Base-by-base conservation (phyloP, 495 filamentous ascomycete species). In the Rhypophila decipiens region DNA sequence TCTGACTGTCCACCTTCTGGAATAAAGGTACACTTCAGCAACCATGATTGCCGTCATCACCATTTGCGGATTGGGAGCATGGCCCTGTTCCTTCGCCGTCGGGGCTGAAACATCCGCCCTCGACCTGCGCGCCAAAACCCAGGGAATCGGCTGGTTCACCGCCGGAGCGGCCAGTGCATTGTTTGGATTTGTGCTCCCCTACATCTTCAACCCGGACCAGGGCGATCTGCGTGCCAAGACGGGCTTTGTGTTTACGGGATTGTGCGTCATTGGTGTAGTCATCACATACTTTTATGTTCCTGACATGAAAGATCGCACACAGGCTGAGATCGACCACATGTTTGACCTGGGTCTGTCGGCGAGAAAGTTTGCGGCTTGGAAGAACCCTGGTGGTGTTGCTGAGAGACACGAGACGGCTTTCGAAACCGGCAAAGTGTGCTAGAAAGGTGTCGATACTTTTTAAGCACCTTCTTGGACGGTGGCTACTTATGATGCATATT, bases 121-220 rank as follows among this genome's bases (percentile, higher is more conserved):
- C n/a, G 53, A 52, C 1, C 38, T 65, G 12, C 52, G 62, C 10
- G 59, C 59, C 15, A 56, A 63, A 24, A 50, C 62, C 0, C 53
- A 54, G 42, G 48, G 52, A 9, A 19, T 65, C 15, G 29, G 9
- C 15, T 35, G 62, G 54, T 19, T 59, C 49, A 47, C 50, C 23
- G 8, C 49, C 55, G 42, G 50, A 48, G 53, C 40, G 51, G 57
- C 24, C 51, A 58, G 31, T 49, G 50, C 21, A 2, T 1, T 43
- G 15, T 42, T 43, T 34, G 39, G 38, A 2, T 55, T 65, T 45
- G 54, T 59, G n/a, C 24, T 65, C 36, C 59, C 60, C 2, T 63
- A 59, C 42, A 53, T 63, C 1, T 58, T 63, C 27, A 65, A 63
- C 37, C 57, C 59, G 8, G 51, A 63, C 49, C 34, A 60, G 45